phyloP scores from a whole-genome alignment of 1,284 basidiomycete species.

The Sporisorium reilianum region DNA sequence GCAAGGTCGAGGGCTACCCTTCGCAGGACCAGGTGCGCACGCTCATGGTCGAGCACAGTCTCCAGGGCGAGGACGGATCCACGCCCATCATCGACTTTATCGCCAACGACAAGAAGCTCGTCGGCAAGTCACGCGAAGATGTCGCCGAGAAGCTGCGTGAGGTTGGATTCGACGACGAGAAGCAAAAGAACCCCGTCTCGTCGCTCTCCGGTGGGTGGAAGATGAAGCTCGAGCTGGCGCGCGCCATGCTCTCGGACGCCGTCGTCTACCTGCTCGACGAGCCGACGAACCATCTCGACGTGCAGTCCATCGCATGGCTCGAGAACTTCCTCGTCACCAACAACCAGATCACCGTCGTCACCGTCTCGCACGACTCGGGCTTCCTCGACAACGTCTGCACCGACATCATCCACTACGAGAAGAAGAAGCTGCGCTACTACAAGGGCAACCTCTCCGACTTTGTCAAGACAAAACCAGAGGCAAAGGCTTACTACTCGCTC shows the following conservation, averaged over 20 bases:
- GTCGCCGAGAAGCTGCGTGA: constrained; percentile 58
- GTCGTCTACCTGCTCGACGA: constrained; percentile 91
- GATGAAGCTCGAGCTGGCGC: constrained; percentile 89
- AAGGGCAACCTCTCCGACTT: constrained; percentile 92
- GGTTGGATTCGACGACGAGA: constrained; percentile 85
- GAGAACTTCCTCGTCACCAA: constrained; percentile 79
- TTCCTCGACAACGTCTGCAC: constrained; percentile 98
- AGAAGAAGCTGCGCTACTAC: constrained; percentile 96
- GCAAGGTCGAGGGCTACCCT: constrained; percentile 95
- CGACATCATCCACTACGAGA: constrained; percentile 98
- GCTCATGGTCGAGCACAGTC: constrained; percentile 94
- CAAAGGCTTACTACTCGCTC: constrained; percentile 96
- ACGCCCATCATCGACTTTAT: constrained; percentile 88
- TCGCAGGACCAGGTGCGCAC: constrained; percentile 85
- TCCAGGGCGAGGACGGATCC: constrained; percentile 90
- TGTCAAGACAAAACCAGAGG: constrained; percentile 90
- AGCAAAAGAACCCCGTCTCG: constrained; percentile 87
- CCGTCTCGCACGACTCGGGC: constrained; percentile 97
- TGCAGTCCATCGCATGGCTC: constrained; percentile 90
- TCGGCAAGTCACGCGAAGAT: constrained; percentile 60
- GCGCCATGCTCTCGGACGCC: constrained; percentile 72
- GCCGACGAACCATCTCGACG: constrained; percentile 84
- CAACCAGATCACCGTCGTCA: constrained; percentile 80
- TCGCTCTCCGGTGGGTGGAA: constrained; percentile 98
- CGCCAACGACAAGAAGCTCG: constrained; percentile 75